phyloP scores from a whole-genome alignment of 768 basidiomycete species.

The Royoungia palumana region DNA sequence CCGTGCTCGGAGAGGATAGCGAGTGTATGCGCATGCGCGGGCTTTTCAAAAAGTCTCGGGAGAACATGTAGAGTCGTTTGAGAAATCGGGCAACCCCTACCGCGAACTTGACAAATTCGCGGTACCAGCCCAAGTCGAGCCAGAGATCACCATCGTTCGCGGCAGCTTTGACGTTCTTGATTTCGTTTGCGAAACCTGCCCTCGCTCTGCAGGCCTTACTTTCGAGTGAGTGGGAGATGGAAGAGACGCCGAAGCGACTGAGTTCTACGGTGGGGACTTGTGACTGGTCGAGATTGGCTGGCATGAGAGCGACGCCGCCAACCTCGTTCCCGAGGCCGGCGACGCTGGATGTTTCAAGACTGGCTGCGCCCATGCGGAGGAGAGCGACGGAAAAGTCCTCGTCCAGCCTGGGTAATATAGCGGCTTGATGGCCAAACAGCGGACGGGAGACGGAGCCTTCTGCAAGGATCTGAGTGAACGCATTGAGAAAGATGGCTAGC shows the following conservation, averaged over 20 bases:
- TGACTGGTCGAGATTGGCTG: constrained; percentile 9
- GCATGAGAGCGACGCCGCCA: constrained; percentile 41
- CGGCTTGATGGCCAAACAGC: constrained; percentile 48
- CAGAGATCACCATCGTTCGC: constrained; percentile 37
- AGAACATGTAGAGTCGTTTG: constrained; percentile 17
- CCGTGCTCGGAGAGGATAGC: constrained; percentile 3
- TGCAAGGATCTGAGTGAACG: constrained; percentile 61
- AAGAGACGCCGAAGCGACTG: constrained; percentile 41
- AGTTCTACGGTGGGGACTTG: constrained; percentile 38
- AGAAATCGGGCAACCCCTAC: constrained; percentile 29
- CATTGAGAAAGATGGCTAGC: constrained; percentile 59
- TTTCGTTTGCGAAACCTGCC: constrained; percentile 50
- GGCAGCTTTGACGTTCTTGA: constrained; percentile 39
- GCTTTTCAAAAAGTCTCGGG: constrained; percentile 17
- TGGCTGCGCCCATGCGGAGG: constrained; percentile 69
- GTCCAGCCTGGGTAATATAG: constrained; percentile 51
- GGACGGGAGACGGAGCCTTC: constrained; percentile 57
- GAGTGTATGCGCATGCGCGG: constrained; percentile 10
- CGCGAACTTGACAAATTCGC: constrained; percentile 35
- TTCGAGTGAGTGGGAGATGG: constrained; percentile 30
- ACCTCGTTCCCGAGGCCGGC: constrained; percentile 76
- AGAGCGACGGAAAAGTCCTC: constrained; percentile 74
- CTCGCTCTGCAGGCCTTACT: constrained; percentile 21
- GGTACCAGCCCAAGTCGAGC: constrained; percentile 40
- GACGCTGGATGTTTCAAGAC: constrained; percentile 69